These are phyloP conservation scores for Ilyonectria robusta DNA, from an alignment of 2,329 filamentous ascomycete genomes.

Conservation along the genomic window DNA sequence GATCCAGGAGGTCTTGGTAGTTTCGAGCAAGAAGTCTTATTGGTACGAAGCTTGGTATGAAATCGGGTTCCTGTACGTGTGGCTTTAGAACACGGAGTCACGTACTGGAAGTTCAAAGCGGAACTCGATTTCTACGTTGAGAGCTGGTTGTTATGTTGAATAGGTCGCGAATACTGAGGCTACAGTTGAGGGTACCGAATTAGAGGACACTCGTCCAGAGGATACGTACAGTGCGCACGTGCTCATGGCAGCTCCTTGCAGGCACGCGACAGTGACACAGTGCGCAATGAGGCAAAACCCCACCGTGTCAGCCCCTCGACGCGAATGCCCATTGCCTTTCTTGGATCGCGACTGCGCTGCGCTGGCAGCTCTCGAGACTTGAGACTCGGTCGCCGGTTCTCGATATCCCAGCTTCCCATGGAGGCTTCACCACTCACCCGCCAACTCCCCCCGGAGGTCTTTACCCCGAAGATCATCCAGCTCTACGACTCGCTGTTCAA, in stretches of 20 bases:
- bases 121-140: background rate
- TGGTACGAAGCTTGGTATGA: background rate
- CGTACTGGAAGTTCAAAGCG: background rate
- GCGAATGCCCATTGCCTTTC: slow-evolving; percentile 17
- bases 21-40: background rate
- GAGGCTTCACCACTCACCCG: slow-evolving; percentile 94
- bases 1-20: background rate
- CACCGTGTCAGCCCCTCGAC: slow-evolving; percentile 32
- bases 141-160: slow-evolving; percentile 3
- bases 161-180: background rate
- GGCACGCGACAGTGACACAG: slow-evolving; percentile 8
- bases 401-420: slow-evolving; percentile 64
- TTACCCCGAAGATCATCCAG: slow-evolving; percentile 93
- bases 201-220: slow-evolving; percentile 15
- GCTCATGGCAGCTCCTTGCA: background rate
- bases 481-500: slow-evolving; percentile 90
- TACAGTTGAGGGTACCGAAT: background rate
- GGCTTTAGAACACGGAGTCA: background rate
- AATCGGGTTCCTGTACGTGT: background rate
- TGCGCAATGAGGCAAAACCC: background rate
- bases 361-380: slow-evolving; percentile 19
- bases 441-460: slow-evolving; percentile 89
- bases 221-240: slow-evolving; percentile 28
- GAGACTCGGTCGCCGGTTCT: slow-evolving; percentile 12
- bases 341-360: slow-evolving; percentile 26